Evolutionary conservation across 2,329 filamentous ascomycete species (phyloP).

Genomic region (Emericellopsis cladophorae): DNA sequence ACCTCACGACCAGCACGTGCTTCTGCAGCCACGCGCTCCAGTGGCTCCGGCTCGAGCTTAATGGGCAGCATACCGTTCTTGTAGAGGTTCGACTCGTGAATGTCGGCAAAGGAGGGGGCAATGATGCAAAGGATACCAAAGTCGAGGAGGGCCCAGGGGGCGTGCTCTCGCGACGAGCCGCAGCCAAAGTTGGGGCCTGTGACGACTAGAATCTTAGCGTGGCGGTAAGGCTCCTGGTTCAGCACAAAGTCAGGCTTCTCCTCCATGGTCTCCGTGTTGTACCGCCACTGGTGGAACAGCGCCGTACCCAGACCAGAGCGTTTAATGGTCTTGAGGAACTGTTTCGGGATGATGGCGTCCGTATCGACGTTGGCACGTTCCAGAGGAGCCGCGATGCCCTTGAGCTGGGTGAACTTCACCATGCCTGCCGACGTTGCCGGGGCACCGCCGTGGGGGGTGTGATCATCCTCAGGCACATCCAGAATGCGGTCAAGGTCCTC

Average conservation of each 20-base stretch:
- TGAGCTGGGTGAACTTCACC: constrained; percentile 71
- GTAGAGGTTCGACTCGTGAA: constrained; percentile 99
- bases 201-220: constrained; percentile 79
- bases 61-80: constrained; percentile 99
- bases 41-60: constrained; percentile 51
- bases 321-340: constrained; percentile 99
- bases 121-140: constrained; percentile 94
- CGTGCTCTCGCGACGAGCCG: constrained; percentile 84
- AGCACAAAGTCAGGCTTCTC: constrained; percentile 77
- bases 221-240: constrained; percentile 77
- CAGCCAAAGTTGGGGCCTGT: constrained; percentile 94
- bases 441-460: constrained; percentile 41
- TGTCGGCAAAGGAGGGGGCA: constrained; percentile 61
- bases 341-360: constrained; percentile 98
- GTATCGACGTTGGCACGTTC: constrained; percentile 90
- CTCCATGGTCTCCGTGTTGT: constrained; percentile 50
- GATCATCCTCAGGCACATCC: constrained; percentile 47
- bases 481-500: constrained; percentile 37
- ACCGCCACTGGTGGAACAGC: constrained; percentile 78
- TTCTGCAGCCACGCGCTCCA: constrained; percentile 63
- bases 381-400: constrained; percentile 78
- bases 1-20: constrained; percentile 71
- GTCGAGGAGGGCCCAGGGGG: constrained; percentile 91
- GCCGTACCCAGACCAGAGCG: constrained; percentile 83
- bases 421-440: constrained; percentile 47